phyloP scores from a whole-genome alignment of 1,139 yeast species.

The Yamadazyma diospyri region DNA sequence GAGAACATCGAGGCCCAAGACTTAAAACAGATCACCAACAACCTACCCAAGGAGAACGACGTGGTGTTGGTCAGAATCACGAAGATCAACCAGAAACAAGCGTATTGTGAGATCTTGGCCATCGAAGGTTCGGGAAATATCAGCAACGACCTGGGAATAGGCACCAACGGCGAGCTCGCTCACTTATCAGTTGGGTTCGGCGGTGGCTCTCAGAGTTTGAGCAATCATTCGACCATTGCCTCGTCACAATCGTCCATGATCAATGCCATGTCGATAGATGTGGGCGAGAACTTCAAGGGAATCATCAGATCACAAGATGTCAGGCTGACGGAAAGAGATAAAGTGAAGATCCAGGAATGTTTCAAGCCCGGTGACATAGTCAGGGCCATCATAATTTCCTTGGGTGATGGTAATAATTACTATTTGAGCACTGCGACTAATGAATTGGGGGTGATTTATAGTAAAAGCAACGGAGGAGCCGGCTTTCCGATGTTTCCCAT shows the following conservation, averaged over 20 bases:
- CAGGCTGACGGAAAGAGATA: slow-evolving; percentile 86
- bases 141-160: slow-evolving; percentile 62
- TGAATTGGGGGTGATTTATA: slow-evolving; percentile 92
- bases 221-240: slow-evolving; percentile 46
- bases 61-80: slow-evolving; percentile 75
- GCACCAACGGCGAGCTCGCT: slow-evolving; percentile 53
- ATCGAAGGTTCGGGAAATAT: slow-evolving; percentile 66
- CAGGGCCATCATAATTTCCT: slow-evolving; percentile 73
- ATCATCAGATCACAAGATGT: slow-evolving; percentile 85
- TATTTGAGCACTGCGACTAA: slow-evolving; percentile 86
- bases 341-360: slow-evolving; percentile 71
- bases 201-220: slow-evolving; percentile 50
- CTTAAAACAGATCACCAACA: slow-evolving; percentile 22
- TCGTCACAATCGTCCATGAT: slow-evolving; percentile 31
- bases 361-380: slow-evolving; percentile 91
- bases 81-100: slow-evolving; percentile 65
- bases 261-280: slow-evolving; percentile 52
- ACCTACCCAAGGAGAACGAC: slow-evolving; percentile 82
- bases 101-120: slow-evolving; percentile 77
- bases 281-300: slow-evolving; percentile 91
- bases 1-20: slow-evolving; percentile 16
- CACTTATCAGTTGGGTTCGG: slow-evolving; percentile 43
- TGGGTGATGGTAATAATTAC: slow-evolving; percentile 93
- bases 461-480: slow-evolving; percentile 63
- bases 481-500: slow-evolving; percentile 85